phyloP scores from a whole-genome alignment of 1,284 basidiomycete species.

The Hypsizygus ulmarius region DNA sequence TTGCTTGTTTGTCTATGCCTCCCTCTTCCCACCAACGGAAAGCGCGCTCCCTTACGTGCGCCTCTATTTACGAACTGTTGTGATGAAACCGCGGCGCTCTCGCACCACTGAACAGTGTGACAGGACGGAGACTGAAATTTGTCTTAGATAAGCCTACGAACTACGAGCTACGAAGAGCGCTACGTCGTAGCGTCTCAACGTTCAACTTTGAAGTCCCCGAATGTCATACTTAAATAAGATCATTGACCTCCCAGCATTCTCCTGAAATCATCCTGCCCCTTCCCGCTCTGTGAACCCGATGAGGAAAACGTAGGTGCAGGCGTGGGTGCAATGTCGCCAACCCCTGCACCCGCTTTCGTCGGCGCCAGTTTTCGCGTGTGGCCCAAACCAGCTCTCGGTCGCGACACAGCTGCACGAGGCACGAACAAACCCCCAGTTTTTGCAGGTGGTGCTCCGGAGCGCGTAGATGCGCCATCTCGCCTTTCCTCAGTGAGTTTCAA shows the following conservation, averaged over 20 bases:
- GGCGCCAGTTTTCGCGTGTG: conserved; percentile 39
- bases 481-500: conserved; percentile 59
- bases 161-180: too few species aligned
- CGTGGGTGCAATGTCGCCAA: conserved; percentile 9
- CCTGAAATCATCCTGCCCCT: conserved; percentile 78
- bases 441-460: conserved; percentile 37
- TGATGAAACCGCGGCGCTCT: too few species aligned
- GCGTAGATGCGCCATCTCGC: conserved; percentile 31
- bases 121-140: too few species aligned
- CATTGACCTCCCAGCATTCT: conserved; percentile 56
- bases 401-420: conserved; percentile 58
- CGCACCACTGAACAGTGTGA: too few species aligned
- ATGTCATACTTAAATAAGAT: background rate
- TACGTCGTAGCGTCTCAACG: too few species aligned
- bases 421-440: conserved; percentile 55
- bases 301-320: conserved; percentile 7
- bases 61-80: too few species aligned
- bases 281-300: conserved; percentile 23
- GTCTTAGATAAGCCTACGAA: too few species aligned
- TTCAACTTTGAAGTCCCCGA: background rate
- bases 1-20: too few species aligned
- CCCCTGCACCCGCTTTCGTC: conserved; percentile 10
- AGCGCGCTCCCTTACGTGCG: too few species aligned
- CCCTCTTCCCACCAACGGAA: too few species aligned
- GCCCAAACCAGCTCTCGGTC: conserved; percentile 70